Percentiles rank a stretch among this genome's conserved stretches.
Evolutionary conservation across 306 rosid species (phyloP).

Genomic region (Spatholobus suberectus): DNA sequence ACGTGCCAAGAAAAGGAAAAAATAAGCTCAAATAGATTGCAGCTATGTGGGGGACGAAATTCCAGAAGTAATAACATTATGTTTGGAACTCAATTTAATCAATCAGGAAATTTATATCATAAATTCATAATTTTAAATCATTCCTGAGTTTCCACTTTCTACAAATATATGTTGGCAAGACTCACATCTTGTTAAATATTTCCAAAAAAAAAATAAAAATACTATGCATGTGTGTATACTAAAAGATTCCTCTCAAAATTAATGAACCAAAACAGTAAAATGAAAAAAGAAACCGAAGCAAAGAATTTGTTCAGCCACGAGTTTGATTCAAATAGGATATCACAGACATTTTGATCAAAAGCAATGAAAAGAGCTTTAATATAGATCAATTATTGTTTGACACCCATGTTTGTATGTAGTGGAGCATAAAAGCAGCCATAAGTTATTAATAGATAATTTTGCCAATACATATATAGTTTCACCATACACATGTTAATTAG

Average conservation of each 20-base stretch:
- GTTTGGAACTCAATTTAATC: slow-evolving; percentile 17
- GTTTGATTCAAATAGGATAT: too few species aligned
- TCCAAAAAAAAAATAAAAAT: too few species aligned
- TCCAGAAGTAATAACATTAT: slow-evolving; percentile 3
- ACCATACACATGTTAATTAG: background rate
- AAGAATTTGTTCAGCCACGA: too few species aligned
- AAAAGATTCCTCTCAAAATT: too few species aligned
- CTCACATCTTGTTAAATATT: too few species aligned
- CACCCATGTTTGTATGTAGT: too few species aligned
- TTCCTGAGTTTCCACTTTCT: background rate
- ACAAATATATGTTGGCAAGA: background rate
- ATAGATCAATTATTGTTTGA: background rate
- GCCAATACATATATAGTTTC: background rate
- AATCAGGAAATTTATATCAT: background rate
- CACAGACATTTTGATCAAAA: too few species aligned
- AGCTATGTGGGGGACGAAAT: background rate
- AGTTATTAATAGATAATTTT: too few species aligned
- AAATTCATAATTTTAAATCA: background rate
- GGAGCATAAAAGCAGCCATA: too few species aligned
- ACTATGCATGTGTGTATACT: too few species aligned
- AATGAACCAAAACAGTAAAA: too few species aligned
- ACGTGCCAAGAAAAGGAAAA: background rate
- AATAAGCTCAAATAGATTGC: background rate
- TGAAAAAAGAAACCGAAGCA: too few species aligned
- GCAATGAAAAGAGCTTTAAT: background rate